These are phyloP conservation scores for Pseudoneurospora amorphoporcata DNA, from an alignment of 495 filamentous ascomycete genomes.

Conservation along the genomic window DNA sequence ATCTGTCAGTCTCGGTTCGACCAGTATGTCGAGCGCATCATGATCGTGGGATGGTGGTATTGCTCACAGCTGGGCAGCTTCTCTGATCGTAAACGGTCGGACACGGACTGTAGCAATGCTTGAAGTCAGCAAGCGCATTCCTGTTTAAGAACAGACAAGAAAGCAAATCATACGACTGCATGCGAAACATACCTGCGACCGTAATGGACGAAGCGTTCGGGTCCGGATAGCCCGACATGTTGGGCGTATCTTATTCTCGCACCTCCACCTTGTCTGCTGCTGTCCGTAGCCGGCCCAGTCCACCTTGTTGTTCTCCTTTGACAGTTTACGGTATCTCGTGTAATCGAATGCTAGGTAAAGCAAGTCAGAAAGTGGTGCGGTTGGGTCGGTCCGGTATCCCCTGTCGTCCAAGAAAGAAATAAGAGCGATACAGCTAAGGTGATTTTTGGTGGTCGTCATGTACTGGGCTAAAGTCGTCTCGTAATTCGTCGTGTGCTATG, in stretches of 20 bases:
- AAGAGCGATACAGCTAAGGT: neutral
- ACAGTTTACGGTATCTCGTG: neutral
- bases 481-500: neutral
- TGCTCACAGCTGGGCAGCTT: constrained; percentile 54
- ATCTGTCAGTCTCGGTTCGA: constrained; percentile 9
- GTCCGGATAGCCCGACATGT: constrained; percentile 20
- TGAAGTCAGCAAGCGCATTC: constrained; percentile 1
- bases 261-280: neutral
- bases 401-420: neutral
- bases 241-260: constrained; percentile 5
- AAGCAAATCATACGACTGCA: neutral
- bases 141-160: neutral
- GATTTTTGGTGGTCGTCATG: neutral
- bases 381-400: neutral
- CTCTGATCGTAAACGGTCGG: constrained; percentile 80
- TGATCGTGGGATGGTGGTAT: neutral
- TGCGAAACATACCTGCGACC: constrained; percentile 41
- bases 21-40: neutral
- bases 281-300: neutral
- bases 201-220: constrained; percentile 45
- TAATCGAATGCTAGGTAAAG: neutral
- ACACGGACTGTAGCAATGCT: constrained; percentile 60
- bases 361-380: neutral
- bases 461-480: neutral
- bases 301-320: neutral